Percentiles rank a stretch among this genome's conserved stretches.
Evolutionary conservation across 805 yeast species (phyloP).

Genomic region (Candida chauliodis): DNA sequence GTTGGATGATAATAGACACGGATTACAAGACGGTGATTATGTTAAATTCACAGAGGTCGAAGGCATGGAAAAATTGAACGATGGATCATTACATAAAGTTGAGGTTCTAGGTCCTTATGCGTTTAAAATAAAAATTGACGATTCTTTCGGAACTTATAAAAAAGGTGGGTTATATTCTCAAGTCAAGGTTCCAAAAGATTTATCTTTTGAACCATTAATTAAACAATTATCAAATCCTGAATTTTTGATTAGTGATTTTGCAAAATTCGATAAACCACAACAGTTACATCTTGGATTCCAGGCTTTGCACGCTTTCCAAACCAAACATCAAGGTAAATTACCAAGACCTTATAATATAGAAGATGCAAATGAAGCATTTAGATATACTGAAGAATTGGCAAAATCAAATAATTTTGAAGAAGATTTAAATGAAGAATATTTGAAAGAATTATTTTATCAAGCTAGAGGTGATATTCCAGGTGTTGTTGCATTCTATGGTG

Average conservation of each 20-base stretch:
- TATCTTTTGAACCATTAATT: slow-evolving; percentile 60
- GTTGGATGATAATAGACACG: slow-evolving; percentile 89
- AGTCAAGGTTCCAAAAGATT: slow-evolving; percentile 74
- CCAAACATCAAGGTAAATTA: slow-evolving; percentile 55
- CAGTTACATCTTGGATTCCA: slow-evolving; percentile 91
- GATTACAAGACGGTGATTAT: slow-evolving; percentile 85
- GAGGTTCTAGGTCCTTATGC: slow-evolving; percentile 95
- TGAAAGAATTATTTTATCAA: slow-evolving; percentile 75
- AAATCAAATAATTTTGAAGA: slow-evolving; percentile 50
- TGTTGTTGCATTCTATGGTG: slow-evolving; percentile 85
- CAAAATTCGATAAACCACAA: slow-evolving; percentile 88
- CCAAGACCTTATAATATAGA: slow-evolving; percentile 76
- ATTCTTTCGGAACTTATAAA: slow-evolving; percentile 56
- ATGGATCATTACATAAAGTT: slow-evolving; percentile 69
- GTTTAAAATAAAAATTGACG: slow-evolving; percentile 63
- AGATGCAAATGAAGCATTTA: slow-evolving; percentile 67
- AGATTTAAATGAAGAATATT: slow-evolving; percentile 57
- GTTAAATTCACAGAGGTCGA: slow-evolving; percentile 84
- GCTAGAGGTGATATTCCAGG: slow-evolving; percentile 92
- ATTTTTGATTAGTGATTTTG: slow-evolving; percentile 77
- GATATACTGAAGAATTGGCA: slow-evolving; percentile 57
- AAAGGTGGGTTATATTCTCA: slow-evolving; percentile 91
- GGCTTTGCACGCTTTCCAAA: slow-evolving; percentile 75
- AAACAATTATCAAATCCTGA: slow-evolving; percentile 77
- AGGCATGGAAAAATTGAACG: slow-evolving; percentile 73